Evolutionary conservation across 345 rosid genomes (phyloP).

Genomic region (Acer campestre): DNA sequence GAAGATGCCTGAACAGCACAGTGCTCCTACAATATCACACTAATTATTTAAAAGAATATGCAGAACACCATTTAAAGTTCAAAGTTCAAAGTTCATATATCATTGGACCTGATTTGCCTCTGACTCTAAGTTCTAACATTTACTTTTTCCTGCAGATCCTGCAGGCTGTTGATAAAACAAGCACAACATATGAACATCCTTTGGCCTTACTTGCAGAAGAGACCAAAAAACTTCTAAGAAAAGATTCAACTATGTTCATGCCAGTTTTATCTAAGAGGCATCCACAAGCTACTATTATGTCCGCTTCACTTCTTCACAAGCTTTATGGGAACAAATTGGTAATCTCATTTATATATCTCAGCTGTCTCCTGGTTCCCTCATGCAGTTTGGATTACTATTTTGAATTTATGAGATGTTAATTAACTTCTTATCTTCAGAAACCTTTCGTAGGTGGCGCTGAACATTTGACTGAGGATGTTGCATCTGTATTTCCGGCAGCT

Average conservation of each 20-base stretch:
- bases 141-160: slow-evolving; percentile 51
- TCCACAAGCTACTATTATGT: slow-evolving; percentile 69
- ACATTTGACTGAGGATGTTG: slow-evolving; percentile 89
- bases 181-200: slow-evolving; percentile 64
- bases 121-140: neutral
- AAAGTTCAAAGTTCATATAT: neutral
- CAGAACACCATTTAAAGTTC: neutral
- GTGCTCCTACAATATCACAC: neutral
- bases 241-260: slow-evolving; percentile 67
- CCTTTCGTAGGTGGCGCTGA: slow-evolving; percentile 89
- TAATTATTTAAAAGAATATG: neutral
- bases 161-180: slow-evolving; percentile 68
- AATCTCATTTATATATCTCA: slow-evolving; percentile 35
- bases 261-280: slow-evolving; percentile 85
- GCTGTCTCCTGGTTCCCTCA: slow-evolving; percentile 5
- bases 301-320: slow-evolving; percentile 89
- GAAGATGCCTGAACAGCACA: neutral
- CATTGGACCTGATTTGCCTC: neutral
- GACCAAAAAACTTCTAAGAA: slow-evolving; percentile 70
- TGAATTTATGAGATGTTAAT: slow-evolving; percentile 20
- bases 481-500: slow-evolving; percentile 88
- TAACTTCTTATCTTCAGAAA: slow-evolving; percentile 62
- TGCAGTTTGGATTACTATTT: slow-evolving; percentile 12
- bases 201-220: slow-evolving; percentile 91
- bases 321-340: slow-evolving; percentile 89